These are phyloP conservation scores for Hibiscus trionum DNA, from an alignment of 345 rosid genomes.

Conservation along the genomic window DNA sequence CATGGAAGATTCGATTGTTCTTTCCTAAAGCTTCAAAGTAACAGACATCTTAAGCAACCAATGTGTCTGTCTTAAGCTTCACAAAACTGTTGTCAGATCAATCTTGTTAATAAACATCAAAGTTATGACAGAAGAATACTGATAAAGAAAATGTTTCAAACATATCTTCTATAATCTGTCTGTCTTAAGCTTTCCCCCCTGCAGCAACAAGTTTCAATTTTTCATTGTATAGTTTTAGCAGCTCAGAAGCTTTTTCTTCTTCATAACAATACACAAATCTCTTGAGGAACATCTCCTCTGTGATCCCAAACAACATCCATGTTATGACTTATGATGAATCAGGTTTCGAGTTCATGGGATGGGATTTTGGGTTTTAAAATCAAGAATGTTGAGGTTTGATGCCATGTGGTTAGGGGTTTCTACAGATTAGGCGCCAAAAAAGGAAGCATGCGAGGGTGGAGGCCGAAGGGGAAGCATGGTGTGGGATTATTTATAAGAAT, in stretches of 20 bases:
- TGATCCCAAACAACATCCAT: not conserved
- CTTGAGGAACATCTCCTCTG: not conserved
- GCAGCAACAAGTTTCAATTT: not conserved
- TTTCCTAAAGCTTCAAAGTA: slow-evolving; percentile 17
- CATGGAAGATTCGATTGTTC: slow-evolving; percentile 12
- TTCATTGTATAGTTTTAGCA: not conserved
- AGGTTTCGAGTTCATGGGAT: too few species aligned
- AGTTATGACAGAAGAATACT: not conserved
- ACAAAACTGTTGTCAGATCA: too few species aligned
- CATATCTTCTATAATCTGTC: not conserved
- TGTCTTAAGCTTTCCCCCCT: not conserved
- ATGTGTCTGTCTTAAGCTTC: not conserved
- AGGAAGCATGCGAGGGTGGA: too few species aligned
- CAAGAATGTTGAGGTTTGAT: too few species aligned
- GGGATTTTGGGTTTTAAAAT: too few species aligned
- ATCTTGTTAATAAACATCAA: too few species aligned
- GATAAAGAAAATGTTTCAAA: not conserved
- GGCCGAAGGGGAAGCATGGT: too few species aligned
- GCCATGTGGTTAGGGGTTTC: too few species aligned
- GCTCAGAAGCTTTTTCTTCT: not conserved
- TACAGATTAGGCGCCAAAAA: too few species aligned
- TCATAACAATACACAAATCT: not conserved
- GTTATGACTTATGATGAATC: too few species aligned
- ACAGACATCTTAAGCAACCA: slow-evolving; percentile 30
- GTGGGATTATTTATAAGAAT: too few species aligned